Evolutionary conservation across 176 grass and related monocot species (phyloP).

Genomic region (Hsuehochloa calcarea): DNA sequence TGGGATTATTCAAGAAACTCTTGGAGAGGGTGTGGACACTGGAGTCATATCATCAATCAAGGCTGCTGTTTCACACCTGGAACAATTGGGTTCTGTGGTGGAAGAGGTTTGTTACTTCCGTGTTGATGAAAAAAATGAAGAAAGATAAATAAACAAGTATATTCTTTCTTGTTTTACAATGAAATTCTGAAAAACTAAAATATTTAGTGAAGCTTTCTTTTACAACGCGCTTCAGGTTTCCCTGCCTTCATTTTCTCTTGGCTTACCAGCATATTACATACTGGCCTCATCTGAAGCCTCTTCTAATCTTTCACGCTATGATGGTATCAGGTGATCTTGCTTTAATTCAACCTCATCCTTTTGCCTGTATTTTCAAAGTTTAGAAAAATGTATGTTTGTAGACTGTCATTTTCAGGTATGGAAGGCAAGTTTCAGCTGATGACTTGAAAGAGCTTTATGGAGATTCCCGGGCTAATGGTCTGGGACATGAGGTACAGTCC

Average conservation of each 20-base stretch:
- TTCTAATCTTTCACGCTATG: slow-evolving; percentile 96
- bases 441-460: slow-evolving; percentile 76
- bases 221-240: slow-evolving; percentile 58
- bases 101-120: slow-evolving; percentile 62
- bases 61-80: slow-evolving; percentile 71
- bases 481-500: slow-evolving; percentile 76
- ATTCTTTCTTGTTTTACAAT: slow-evolving; percentile 1
- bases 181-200: slow-evolving; percentile 17
- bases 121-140: not conserved
- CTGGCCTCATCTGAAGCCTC: slow-evolving; percentile 93
- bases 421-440: slow-evolving; percentile 59
- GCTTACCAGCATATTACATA: slow-evolving; percentile 92
- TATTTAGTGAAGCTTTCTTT: not conserved
- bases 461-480: slow-evolving; percentile 69
- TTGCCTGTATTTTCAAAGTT: not conserved
- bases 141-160: not conserved
- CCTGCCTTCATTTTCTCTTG: slow-evolving; percentile 87
- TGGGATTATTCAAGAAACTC: slow-evolving; percentile 88
- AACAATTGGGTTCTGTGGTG: slow-evolving; percentile 72
- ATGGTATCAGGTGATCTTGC: slow-evolving; percentile 80
- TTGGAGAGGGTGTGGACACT: slow-evolving; percentile 72
- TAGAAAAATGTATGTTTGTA: not conserved
- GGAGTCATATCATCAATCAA: slow-evolving; percentile 75
- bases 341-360: not conserved
- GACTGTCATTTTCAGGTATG: slow-evolving; percentile 62